A percentile compares a stretch with the other conserved stretches of the same genome.
phyloP scores from a whole-genome alignment of 495 filamentous ascomycete species.

The Trichoderma erinaceum region DNA sequence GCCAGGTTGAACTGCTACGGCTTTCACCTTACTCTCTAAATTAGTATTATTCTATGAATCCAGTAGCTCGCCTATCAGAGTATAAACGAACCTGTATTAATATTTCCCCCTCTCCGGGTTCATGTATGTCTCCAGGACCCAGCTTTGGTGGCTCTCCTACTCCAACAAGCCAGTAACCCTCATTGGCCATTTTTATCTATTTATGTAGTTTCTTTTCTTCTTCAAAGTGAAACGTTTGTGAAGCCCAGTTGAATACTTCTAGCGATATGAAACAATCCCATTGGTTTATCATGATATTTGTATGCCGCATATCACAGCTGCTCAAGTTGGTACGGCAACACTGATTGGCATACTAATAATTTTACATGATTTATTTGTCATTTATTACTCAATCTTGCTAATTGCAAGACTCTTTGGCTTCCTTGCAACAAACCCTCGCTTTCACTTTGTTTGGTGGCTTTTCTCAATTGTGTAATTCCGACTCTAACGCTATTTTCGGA shows the following conservation, averaged over 20 bases:
- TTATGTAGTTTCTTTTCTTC: too few relatives aligned
- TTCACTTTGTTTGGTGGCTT: not conserved
- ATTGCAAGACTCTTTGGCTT: not conserved
- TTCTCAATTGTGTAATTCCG: not conserved
- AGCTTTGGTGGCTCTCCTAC: not conserved
- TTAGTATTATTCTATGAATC: not conserved
- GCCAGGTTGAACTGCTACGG: slow-evolving; percentile 19
- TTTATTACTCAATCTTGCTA: not conserved
- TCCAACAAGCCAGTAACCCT: not conserved
- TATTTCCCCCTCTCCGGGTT: not conserved
- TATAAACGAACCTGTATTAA: not conserved
- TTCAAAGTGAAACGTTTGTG: too few relatives aligned
- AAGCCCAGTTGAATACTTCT: too few relatives aligned
- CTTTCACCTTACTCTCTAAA: not conserved
- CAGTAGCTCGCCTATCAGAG: not conserved
- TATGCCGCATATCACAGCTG: not conserved
- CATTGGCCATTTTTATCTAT: not conserved
- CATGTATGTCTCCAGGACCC: not conserved
- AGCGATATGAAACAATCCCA: too few relatives aligned
- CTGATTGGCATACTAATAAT: too few relatives aligned
- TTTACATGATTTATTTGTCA: not conserved
- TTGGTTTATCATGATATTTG: not conserved
- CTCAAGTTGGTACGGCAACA: too few relatives aligned
- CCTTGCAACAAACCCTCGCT: not conserved
- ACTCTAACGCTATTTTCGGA: not conserved